Evolutionary conservation across 192 early-diverging fungal species (phyloP).

Genomic region (Coemansia sp.): DNA sequence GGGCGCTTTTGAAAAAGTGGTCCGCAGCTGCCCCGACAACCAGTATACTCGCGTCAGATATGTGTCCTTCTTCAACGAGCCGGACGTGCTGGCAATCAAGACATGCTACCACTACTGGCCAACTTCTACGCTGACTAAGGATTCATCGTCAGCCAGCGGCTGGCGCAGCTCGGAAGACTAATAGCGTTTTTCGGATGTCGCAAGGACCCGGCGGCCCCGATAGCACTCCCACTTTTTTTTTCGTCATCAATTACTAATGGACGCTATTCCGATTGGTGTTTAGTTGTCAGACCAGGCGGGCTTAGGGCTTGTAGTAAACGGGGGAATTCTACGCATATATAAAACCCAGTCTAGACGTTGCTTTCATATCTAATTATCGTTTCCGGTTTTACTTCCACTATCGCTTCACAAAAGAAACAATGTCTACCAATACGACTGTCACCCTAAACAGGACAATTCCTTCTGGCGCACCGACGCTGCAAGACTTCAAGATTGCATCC

Average conservation of each 20-base stretch:
- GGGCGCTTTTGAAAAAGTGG: constrained; percentile 60
- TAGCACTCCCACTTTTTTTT: not conserved
- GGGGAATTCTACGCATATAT: no score
- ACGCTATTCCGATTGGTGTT: no score
- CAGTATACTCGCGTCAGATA: constrained; percentile 47
- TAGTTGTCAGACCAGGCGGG: no score
- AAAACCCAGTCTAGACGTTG: not conserved
- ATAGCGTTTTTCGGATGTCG: not conserved
- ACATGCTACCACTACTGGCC: constrained; percentile 73
- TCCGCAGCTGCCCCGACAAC: constrained; percentile 56
- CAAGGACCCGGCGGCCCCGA: not conserved
- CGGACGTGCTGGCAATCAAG: constrained; percentile 66
- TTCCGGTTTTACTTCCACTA: not conserved
- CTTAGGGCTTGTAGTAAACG: no score
- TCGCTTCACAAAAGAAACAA: constrained; percentile 2
- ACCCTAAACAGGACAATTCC: constrained; percentile 16
- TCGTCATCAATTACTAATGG: no score
- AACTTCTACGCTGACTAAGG: constrained; percentile 57
- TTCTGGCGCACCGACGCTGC: constrained; percentile 19
- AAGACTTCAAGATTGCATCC: constrained; percentile 27
- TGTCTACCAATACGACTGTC: constrained; percentile 19
- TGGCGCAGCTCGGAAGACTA: constrained; percentile 34
- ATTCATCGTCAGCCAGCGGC: constrained; percentile 42
- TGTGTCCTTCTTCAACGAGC: constrained; percentile 41
- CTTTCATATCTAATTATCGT: not conserved